Percentiles rank a stretch among this genome's conserved stretches.
phyloP scores from a whole-genome alignment of 106 monocot genomes.

The Platanthera zijinensis region DNA sequence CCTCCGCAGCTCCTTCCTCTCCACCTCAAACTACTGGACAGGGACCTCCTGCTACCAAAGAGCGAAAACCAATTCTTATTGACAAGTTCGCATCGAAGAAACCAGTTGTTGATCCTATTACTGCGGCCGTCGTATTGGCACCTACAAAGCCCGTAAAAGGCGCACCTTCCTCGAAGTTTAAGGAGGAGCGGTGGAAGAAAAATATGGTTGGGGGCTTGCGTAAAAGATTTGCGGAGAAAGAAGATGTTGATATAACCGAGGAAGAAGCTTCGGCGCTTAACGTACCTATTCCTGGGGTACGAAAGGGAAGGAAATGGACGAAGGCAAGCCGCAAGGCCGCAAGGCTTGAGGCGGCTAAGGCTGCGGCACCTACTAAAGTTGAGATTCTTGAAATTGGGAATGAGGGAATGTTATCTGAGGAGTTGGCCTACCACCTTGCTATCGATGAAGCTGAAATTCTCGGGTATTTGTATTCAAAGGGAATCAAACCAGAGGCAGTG shows the following conservation, averaged over 20 bases:
- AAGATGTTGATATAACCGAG: constrained; percentile 19
- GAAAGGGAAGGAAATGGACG: constrained; percentile 79
- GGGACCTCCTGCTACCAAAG: constrained; percentile 22
- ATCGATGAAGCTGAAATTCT: constrained; percentile 63
- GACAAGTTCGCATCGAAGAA: constrained; percentile 80
- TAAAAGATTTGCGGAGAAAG: constrained; percentile 47
- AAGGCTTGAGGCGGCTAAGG: constrained; percentile 57
- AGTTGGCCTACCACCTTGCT: constrained; percentile 71
- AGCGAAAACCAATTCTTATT: constrained; percentile 70
- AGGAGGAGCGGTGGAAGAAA: constrained; percentile 65
- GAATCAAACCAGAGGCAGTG: constrained; percentile 53
- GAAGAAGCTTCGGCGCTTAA: constrained; percentile 55
- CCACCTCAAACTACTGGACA: constrained; percentile 21
- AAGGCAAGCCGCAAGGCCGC: constrained; percentile 76
- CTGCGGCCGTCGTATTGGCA: constrained; percentile 37
- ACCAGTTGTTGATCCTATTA: constrained; percentile 50
- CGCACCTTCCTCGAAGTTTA: constrained; percentile 37
- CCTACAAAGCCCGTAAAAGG: constrained; percentile 61
- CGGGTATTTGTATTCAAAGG: constrained; percentile 55
- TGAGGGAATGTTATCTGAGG: constrained; percentile 80
- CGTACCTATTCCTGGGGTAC: constrained; percentile 62
- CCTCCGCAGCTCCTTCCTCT: constrained; percentile 23
- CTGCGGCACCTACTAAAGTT: constrained; percentile 75
- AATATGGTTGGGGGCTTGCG: constrained; percentile 30
- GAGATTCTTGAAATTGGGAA: constrained; percentile 93